Percentiles rank a stretch among this genome's conserved stretches.
phyloP scores from a whole-genome alignment of 805 yeast genomes.

The Myxozyma neglecta region DNA sequence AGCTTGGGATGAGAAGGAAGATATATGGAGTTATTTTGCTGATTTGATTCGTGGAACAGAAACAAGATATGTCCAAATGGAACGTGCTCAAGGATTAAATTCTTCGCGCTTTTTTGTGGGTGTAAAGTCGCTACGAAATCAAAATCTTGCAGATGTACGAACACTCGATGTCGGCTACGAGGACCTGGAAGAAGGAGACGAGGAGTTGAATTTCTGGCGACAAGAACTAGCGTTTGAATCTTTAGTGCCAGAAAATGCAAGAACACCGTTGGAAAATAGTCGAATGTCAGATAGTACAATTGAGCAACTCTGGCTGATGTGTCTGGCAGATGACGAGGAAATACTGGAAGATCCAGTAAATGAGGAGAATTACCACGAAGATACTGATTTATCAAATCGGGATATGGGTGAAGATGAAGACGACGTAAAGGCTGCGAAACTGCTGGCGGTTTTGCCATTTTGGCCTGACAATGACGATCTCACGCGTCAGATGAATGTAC shows the following conservation, averaged over 20 bases:
- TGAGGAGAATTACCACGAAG: neutral
- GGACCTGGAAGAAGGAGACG: neutral
- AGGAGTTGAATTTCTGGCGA: neutral
- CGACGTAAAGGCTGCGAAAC: conserved; percentile 16
- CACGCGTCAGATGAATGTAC: neutral
- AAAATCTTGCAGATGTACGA: neutral
- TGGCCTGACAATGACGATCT: neutral
- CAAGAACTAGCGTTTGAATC: neutral
- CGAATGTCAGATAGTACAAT: neutral
- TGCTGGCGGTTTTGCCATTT: conserved; percentile 4
- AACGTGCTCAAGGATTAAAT: conserved; percentile 14
- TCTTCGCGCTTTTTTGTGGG: conserved; percentile 21
- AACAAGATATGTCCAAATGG: conserved; percentile 24
- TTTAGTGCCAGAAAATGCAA: neutral
- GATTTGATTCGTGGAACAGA: conserved; percentile 15
- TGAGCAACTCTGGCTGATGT: neutral
- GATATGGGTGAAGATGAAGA: conserved; percentile 20
- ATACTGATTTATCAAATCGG: neutral
- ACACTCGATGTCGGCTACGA: neutral
- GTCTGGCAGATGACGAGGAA: conserved; percentile 1
- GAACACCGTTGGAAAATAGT: neutral
- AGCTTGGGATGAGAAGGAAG: conserved; percentile 17
- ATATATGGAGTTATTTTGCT: conserved; percentile 22
- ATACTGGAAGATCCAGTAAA: neutral
- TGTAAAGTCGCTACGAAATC: neutral